Conservation (phyloP, 2,329 filamentous ascomycete species). For the Pseudocercospora ulei region DNA sequence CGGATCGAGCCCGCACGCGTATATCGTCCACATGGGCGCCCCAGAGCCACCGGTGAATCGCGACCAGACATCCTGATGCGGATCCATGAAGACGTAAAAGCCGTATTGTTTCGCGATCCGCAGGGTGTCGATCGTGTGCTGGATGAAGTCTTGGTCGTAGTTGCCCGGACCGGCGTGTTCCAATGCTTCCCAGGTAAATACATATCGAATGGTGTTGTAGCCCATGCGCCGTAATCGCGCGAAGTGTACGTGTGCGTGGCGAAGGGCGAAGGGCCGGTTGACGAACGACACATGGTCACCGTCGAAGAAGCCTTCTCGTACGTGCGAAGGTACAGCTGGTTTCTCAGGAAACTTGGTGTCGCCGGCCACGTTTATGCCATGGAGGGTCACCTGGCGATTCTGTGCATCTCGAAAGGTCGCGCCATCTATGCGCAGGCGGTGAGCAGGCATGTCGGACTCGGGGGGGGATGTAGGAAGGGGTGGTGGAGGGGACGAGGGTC, state of each 20-base stretch:
- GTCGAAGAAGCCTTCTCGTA: slow-evolving; percentile 73
- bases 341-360: slow-evolving; percentile 81
- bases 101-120: slow-evolving; percentile 78
- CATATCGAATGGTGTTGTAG: slow-evolving; percentile 91
- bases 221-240: slow-evolving; percentile 75
- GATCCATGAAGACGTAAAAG: slow-evolving; percentile 97
- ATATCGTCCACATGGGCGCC: slow-evolving; percentile 94
- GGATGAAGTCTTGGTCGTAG: slow-evolving; percentile 90
- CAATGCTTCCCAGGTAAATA: slow-evolving; percentile 99
- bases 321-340: slow-evolving; percentile 72
- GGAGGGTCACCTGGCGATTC: slow-evolving; percentile 74
- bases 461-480: neutral
- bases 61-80: slow-evolving; percentile 98
- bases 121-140: slow-evolving; percentile 77
- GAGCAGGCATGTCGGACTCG: slow-evolving; percentile 23
- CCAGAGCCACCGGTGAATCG: slow-evolving; percentile 88
- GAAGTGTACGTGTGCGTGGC: slow-evolving; percentile 80
- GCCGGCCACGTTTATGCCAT: slow-evolving; percentile 87
- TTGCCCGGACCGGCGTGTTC: slow-evolving; percentile 81
- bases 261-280: slow-evolving; percentile 68
- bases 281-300: slow-evolving; percentile 87
- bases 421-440: slow-evolving; percentile 70
- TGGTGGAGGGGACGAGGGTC: neutral
- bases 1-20: slow-evolving; percentile 85
- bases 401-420: slow-evolving; percentile 70